phyloP scores from a whole-genome alignment of 257 asterid species.

The Sherardia arvensis region DNA sequence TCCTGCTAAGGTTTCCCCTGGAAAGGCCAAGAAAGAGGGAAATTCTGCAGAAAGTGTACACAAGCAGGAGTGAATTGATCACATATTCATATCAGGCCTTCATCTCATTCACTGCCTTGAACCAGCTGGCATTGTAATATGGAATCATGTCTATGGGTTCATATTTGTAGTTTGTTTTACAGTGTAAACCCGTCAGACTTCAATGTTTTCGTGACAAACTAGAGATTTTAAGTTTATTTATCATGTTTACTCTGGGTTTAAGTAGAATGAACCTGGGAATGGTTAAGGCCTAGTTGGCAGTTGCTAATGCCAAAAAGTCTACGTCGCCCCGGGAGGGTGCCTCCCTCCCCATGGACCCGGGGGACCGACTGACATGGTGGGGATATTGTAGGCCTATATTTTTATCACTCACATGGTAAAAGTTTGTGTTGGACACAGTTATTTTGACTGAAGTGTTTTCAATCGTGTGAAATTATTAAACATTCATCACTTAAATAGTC shows the following conservation, averaged over 20 bases:
- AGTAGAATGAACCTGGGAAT: neutral
- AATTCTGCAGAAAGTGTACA: conserved; percentile 20
- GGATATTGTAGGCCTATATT: too few species aligned
- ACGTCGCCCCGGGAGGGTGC: too few species aligned
- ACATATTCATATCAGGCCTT: neutral
- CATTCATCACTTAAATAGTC: too few species aligned
- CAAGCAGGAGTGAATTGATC: conserved; percentile 23
- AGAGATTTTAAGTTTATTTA: conserved; percentile 1
- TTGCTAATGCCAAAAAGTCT: too few species aligned
- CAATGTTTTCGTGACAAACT: conserved; percentile 16
- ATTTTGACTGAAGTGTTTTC: too few species aligned
- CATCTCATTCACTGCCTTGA: neutral
- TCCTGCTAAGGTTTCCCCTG: conserved; percentile 58
- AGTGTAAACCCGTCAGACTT: conserved; percentile 14
- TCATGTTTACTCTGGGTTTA: neutral
- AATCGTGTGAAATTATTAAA: too few species aligned
- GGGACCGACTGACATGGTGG: too few species aligned
- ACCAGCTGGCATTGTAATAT: conserved; percentile 5
- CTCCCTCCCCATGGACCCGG: too few species aligned
- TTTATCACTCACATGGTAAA: too few species aligned
- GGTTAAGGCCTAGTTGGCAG: neutral
- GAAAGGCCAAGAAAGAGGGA: conserved; percentile 26
- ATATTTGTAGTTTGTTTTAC: conserved; percentile 14
- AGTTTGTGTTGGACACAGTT: too few species aligned
- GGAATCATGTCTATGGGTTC: conserved; percentile 12